These are phyloP conservation scores for Leucaena leucocephala DNA, from an alignment of 306 rosid genomes.

Conservation along the genomic window DNA sequence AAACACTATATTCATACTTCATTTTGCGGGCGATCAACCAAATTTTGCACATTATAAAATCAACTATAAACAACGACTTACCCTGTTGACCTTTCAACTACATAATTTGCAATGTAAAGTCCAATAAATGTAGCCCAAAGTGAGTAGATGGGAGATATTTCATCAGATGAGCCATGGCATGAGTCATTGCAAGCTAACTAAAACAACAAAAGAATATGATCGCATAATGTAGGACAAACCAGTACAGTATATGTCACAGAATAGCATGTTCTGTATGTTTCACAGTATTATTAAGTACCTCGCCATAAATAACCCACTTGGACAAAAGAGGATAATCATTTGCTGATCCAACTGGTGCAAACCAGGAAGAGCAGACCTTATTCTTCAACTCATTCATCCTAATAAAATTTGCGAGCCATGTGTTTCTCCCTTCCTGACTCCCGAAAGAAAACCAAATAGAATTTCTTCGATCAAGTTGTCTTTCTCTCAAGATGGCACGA, in stretches of 20 bases:
- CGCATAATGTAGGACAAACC: slow-evolving; percentile 17
- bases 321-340: slow-evolving; percentile 97
- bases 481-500: slow-evolving; percentile 75
- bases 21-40: neutral
- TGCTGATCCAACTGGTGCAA: slow-evolving; percentile 97
- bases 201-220: slow-evolving; percentile 36
- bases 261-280: slow-evolving; percentile 27
- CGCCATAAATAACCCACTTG: slow-evolving; percentile 97
- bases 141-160: slow-evolving; percentile 92
- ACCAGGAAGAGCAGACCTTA: slow-evolving; percentile 97
- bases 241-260: neutral
- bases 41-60: slow-evolving; percentile 26
- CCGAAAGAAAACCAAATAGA: slow-evolving; percentile 73
- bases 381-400: slow-evolving; percentile 87
- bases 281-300: slow-evolving; percentile 55
- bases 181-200: slow-evolving; percentile 95
- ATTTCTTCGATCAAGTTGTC: slow-evolving; percentile 51
- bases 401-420: slow-evolving; percentile 81
- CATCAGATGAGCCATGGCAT: slow-evolving; percentile 80
- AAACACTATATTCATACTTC: neutral
- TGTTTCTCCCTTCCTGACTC: slow-evolving; percentile 79
- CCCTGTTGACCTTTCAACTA: slow-evolving; percentile 98
- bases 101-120: slow-evolving; percentile 94
- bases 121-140: slow-evolving; percentile 99
- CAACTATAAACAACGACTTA: slow-evolving; percentile 44